These are phyloP conservation scores for Aphanocladium album DNA, from an alignment of 2,329 filamentous ascomycete genomes.

Conservation along the genomic window DNA sequence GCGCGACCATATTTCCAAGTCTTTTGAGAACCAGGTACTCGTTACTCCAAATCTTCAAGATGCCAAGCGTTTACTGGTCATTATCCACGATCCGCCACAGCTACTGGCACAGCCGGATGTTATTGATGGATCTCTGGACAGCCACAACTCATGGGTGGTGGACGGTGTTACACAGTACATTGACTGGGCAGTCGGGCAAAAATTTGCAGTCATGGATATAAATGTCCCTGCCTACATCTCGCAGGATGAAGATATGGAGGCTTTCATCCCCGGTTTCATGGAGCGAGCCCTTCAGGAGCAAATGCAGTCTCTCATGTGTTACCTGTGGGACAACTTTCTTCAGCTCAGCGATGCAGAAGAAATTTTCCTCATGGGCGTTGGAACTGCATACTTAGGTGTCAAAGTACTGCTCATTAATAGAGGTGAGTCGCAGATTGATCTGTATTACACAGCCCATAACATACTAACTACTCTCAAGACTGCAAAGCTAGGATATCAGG, in stretches of 20 bases:
- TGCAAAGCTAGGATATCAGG: constrained; percentile 65
- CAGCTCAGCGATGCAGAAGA: constrained; percentile 68
- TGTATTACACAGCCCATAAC: background rate
- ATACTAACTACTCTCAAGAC: constrained; percentile 32
- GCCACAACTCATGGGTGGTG: constrained; percentile 86
- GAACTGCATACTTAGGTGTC: constrained; percentile 81
- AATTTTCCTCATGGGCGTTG: constrained; percentile 81
- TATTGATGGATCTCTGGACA: constrained; percentile 66
- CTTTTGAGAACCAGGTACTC: constrained; percentile 81
- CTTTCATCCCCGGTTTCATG: constrained; percentile 39
- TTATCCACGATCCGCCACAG: constrained; percentile 87
- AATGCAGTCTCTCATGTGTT: constrained; percentile 70
- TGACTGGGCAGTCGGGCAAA: constrained; percentile 71
- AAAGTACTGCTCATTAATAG: constrained; percentile 74
- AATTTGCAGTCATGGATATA: constrained; percentile 82
- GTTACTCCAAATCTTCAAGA: constrained; percentile 67
- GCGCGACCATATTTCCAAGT: constrained; percentile 64
- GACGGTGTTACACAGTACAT: constrained; percentile 78
- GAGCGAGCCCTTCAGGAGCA: constrained; percentile 50
- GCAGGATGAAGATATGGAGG: constrained; percentile 49
- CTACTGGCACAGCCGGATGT: constrained; percentile 62
- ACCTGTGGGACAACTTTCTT: constrained; percentile 96
- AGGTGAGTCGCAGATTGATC: constrained; percentile 43
- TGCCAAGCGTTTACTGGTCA: constrained; percentile 66
- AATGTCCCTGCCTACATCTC: constrained; percentile 80